Conservation (phyloP, 768 basidiomycete genomes). For the Boletus insuetus region DNA sequence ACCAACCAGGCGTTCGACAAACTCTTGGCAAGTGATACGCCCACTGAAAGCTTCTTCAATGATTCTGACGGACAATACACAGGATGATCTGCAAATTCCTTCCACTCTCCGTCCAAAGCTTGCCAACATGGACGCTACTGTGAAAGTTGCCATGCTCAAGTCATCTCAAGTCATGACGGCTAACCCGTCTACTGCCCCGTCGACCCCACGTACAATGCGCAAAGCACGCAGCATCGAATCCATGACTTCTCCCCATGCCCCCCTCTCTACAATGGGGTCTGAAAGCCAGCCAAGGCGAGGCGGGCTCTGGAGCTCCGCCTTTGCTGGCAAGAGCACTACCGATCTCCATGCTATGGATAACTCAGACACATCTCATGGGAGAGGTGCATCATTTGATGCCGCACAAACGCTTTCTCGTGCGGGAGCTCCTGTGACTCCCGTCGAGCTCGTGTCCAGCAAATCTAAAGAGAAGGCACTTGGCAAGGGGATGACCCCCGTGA, state of each 20-base stretch:
- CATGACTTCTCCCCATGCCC: conserved; percentile 48
- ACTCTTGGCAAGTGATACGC: conserved; percentile 57
- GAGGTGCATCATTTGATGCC: conserved; percentile 63
- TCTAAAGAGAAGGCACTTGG: conserved; percentile 52
- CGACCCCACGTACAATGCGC: conserved; percentile 58
- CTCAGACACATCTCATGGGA: conserved; percentile 43
- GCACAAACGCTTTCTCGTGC: conserved; percentile 51
- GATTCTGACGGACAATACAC: conserved; percentile 5
- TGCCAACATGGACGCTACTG: conserved; percentile 73
- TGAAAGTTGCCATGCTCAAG: conserved; percentile 91
- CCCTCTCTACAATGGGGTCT: conserved; percentile 37
- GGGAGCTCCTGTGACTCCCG: conserved; percentile 44
- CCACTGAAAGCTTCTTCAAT: too few relatives aligned
- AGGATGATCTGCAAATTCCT: conserved; percentile 93
- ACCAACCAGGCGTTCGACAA: conserved; percentile 77
- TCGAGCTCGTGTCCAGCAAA: conserved; percentile 35
- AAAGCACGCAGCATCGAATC: conserved; percentile 75
- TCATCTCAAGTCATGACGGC: conserved; percentile 67
- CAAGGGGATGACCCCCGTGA: conserved; percentile 60
- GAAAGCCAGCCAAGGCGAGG: conserved; percentile 32
- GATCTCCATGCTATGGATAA: conserved; percentile 25
- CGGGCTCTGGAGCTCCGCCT: conserved; percentile 22
- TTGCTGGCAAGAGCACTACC: conserved; percentile 32
- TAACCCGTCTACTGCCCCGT: conserved; percentile 37
- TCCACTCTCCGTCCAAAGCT: conserved; percentile 74